These are phyloP conservation scores for Mortierella sp. DNA, from an alignment of 371 early-diverging fungal species.

Conservation along the genomic window DNA sequence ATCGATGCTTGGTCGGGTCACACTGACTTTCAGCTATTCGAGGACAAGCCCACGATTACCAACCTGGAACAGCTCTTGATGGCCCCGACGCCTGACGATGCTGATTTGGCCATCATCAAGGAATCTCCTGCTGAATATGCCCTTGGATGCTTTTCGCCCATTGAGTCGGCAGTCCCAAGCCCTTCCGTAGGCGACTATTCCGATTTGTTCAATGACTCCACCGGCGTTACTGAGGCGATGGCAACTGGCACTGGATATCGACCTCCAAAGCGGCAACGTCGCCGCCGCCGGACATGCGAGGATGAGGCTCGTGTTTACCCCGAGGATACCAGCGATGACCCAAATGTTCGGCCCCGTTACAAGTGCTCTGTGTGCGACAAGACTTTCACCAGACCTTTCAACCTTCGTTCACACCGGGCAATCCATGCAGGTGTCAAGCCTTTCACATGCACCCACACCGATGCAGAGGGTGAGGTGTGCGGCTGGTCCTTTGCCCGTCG, in stretches of 20 bases:
- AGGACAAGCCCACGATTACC: constrained; percentile 19
- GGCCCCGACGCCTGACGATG: constrained; percentile 12
- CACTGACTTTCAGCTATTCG: constrained; percentile 37
- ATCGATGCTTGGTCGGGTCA: constrained; percentile 5
- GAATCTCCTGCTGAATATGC: constrained; percentile 31
- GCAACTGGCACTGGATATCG: neutral
- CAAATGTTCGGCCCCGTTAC: constrained; percentile 22
- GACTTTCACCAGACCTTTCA: constrained; percentile 43
- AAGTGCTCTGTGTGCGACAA: constrained; percentile 38
- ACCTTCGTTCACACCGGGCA: constrained; percentile 65
- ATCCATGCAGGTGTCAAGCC: constrained; percentile 71
- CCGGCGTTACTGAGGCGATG: neutral
- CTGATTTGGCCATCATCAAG: constrained; percentile 3
- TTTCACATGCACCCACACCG: constrained; percentile 55
- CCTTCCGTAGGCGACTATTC: constrained; percentile 14
- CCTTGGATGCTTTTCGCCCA: constrained; percentile 26
- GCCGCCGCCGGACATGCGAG: constrained; percentile 38
- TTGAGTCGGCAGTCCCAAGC: constrained; percentile 20
- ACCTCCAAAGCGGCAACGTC: constrained; percentile 30
- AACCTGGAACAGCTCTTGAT: constrained; percentile 29
- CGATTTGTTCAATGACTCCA: constrained; percentile 2
- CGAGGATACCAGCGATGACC: constrained; percentile 16
- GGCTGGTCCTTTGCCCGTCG: constrained; percentile 71
- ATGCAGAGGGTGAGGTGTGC: constrained; percentile 54
- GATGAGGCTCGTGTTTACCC: constrained; percentile 30